Percentiles rank a stretch among this genome's conserved stretches.
Evolutionary conservation across 345 rosid genomes (phyloP).

Genomic region (Syzygium grande): DNA sequence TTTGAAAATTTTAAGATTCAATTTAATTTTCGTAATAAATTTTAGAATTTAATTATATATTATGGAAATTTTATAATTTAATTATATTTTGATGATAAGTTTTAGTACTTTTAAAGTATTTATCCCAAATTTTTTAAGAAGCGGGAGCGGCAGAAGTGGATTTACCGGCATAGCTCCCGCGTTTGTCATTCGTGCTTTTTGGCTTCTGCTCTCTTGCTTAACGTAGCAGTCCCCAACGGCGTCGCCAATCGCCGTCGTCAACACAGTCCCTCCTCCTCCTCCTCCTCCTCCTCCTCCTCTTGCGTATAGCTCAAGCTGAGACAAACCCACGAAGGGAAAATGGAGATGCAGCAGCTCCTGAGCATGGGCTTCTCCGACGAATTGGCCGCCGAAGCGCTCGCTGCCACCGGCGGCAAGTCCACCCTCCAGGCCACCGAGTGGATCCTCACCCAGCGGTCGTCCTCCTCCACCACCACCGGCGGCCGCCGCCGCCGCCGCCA

Average conservation of each 20-base stretch:
- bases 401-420: slow-evolving; percentile 58
- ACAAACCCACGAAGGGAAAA: background rate
- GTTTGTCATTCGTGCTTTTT: background rate
- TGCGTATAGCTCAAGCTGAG: background rate
- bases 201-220: background rate
- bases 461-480: background rate
- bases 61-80: too few species aligned
- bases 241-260: background rate
- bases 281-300: background rate
- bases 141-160: background rate
- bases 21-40: too few species aligned
- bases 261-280: background rate
- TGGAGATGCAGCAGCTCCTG: slow-evolving; percentile 53
- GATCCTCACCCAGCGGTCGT: slow-evolving; percentile 37
- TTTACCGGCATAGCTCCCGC: background rate
- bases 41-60: too few species aligned
- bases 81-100: rapidly evolving
- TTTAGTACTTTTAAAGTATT: too few species aligned
- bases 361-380: slow-evolving; percentile 55
- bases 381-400: slow-evolving; percentile 46
- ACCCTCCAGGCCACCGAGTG: slow-evolving; percentile 56
- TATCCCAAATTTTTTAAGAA: too few species aligned
- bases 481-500: background rate
- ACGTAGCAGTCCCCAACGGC: background rate
- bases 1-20: too few species aligned